Evolutionary conservation across 2,329 filamentous ascomycete species (phyloP).

Genomic region (Ascochyta lentis): DNA sequence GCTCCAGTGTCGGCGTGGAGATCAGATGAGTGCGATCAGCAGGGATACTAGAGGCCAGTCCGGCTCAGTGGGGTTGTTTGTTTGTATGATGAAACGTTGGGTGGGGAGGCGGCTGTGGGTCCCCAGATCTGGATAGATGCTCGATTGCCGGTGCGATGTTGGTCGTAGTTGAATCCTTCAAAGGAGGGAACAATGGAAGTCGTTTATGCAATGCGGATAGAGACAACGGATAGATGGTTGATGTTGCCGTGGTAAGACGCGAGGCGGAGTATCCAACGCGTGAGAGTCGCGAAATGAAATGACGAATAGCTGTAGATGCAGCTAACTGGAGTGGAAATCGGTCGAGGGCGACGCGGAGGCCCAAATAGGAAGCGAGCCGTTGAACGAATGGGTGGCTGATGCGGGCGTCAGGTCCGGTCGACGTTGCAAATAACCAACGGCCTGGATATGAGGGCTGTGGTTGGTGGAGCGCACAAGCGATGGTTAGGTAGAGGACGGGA

Average conservation of each 20-base stretch:
- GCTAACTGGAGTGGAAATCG: constrained; percentile 28
- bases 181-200: constrained; percentile 10
- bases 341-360: constrained; percentile 31
- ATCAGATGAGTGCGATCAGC: not conserved
- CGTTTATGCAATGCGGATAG: constrained; percentile 19
- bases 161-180: constrained; percentile 10
- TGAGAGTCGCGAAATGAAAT: constrained; percentile 38
- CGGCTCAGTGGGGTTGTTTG: not conserved
- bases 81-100: constrained; percentile 1
- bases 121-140: not conserved
- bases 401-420: constrained; percentile 35
- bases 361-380: constrained; percentile 28
- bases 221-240: constrained; percentile 28
- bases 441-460: constrained; percentile 26
- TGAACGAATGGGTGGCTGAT: constrained; percentile 37
- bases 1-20: not conserved
- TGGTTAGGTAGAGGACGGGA: constrained; percentile 24
- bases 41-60: not conserved
- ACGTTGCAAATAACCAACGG: constrained; percentile 29
- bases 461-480: constrained; percentile 27
- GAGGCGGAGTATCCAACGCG: constrained; percentile 38
- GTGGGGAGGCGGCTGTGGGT: not conserved
- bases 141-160: constrained; percentile 9
- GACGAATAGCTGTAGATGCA: constrained; percentile 33
- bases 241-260: constrained; percentile 39